phyloP scores from a whole-genome alignment of 371 early-diverging fungal genomes.

The Rhizopus microsporus region DNA sequence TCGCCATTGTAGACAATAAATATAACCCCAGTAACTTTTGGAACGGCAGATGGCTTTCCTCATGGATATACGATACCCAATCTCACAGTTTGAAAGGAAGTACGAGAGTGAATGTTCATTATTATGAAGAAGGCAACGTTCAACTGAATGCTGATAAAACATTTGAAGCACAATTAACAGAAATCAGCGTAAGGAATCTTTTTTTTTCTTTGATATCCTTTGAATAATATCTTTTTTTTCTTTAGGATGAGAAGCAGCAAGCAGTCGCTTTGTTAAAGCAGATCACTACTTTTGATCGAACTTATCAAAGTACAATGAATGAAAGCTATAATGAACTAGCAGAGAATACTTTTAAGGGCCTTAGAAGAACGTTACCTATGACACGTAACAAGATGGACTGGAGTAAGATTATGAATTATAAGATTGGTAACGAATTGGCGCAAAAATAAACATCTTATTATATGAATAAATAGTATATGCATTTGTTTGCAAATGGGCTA shows the following conservation, averaged over 20 bases:
- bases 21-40: slow-evolving; percentile 92
- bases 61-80: slow-evolving; percentile 70
- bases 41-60: slow-evolving; percentile 93
- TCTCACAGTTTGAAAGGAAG: slow-evolving; percentile 68
- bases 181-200: slow-evolving; percentile 23
- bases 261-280: slow-evolving; percentile 62
- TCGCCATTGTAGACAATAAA: slow-evolving; percentile 85
- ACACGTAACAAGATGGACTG: slow-evolving; percentile 94
- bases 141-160: slow-evolving; percentile 84
- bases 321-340: slow-evolving; percentile 79
- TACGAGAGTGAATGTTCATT: slow-evolving; percentile 85
- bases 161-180: slow-evolving; percentile 36
- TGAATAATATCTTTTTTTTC: background rate
- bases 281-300: slow-evolving; percentile 74
- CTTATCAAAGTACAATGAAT: slow-evolving; percentile 83
- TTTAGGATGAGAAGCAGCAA: slow-evolving; percentile 49
- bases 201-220: background rate
- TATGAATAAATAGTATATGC: too few species aligned
- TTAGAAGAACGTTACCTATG: slow-evolving; percentile 90
- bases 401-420: slow-evolving; percentile 74
- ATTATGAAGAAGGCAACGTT: slow-evolving; percentile 98
- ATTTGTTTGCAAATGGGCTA: too few species aligned
- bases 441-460: slow-evolving; percentile 31
- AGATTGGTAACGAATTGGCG: slow-evolving; percentile 56
- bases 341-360: slow-evolving; percentile 86